Conservation (phyloP, 2,329 filamentous ascomycete species). For the Tolypocladium cylindrosporum region DNA sequence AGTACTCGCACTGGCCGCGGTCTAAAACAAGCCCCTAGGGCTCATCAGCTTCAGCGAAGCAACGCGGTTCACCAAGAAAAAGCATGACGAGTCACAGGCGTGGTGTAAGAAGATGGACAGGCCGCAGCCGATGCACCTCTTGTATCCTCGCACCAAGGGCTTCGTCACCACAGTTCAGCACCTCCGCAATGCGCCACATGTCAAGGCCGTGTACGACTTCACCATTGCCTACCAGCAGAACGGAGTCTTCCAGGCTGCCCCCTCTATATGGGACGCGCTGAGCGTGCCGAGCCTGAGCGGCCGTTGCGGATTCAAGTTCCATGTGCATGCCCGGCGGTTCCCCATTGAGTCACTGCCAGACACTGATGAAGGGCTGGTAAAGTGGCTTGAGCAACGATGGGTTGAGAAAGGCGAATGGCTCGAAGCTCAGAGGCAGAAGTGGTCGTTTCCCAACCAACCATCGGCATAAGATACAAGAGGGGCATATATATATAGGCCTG, state of each 20-base stretch:
- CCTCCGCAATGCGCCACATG: slow-evolving; percentile 37
- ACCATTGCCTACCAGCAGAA: slow-evolving; percentile 42
- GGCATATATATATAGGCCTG: background rate
- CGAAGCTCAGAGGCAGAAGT: slow-evolving; percentile 20
- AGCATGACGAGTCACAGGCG: slow-evolving; percentile 37
- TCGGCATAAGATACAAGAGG: background rate
- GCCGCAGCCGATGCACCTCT: slow-evolving; percentile 43
- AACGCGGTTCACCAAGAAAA: slow-evolving; percentile 46
- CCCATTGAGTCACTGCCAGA: slow-evolving; percentile 35
- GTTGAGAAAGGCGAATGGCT: slow-evolving; percentile 43
- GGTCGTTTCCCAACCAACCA: slow-evolving; percentile 1
- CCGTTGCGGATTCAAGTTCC: slow-evolving; percentile 33
- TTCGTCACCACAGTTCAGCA: slow-evolving; percentile 50
- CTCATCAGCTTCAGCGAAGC: slow-evolving; percentile 55
- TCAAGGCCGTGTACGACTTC: slow-evolving; percentile 45
- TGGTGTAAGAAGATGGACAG: slow-evolving; percentile 43
- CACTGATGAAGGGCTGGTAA: slow-evolving; percentile 36
- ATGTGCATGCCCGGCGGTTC: slow-evolving; percentile 39
- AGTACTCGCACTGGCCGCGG: background rate
- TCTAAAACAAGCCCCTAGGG: slow-evolving; percentile 28
- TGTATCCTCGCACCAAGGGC: slow-evolving; percentile 51
- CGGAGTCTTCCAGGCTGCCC: slow-evolving; percentile 32
- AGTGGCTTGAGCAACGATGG: slow-evolving; percentile 44
- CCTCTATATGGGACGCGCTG: slow-evolving; percentile 43
- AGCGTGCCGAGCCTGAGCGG: slow-evolving; percentile 28